Evolutionary conservation across 192 early-diverging fungal genomes (phyloP).

Genomic region (Rhizoclosmatium globosum): DNA sequence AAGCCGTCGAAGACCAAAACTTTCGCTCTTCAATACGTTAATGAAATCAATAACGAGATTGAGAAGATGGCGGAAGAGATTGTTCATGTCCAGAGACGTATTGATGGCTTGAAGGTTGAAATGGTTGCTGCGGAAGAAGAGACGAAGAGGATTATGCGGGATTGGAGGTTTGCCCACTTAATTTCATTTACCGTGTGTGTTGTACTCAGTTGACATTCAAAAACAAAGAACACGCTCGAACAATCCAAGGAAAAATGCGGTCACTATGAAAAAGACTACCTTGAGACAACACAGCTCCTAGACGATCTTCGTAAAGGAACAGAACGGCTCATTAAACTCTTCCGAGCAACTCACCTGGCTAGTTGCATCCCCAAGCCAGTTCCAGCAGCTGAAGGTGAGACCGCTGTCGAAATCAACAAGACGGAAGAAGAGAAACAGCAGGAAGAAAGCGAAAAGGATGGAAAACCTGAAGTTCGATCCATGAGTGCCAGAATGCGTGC

Average conservation of each 20-base stretch:
- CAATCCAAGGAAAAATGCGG: conserved; percentile 40
- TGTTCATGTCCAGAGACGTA: conserved; percentile 54
- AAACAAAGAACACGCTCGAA: conserved; percentile 45
- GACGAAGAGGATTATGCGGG: conserved; percentile 47
- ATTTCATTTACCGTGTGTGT: background rate
- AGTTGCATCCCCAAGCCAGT: conserved; percentile 12
- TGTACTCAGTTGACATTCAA: background rate
- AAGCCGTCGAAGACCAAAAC: conserved; percentile 68
- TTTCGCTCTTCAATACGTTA: conserved; percentile 75
- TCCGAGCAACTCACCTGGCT: conserved; percentile 40
- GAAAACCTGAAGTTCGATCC: background rate
- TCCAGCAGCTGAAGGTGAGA: background rate
- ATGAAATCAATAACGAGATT: conserved; percentile 70
- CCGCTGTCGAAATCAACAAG: background rate
- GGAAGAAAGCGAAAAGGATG: background rate
- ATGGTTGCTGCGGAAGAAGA: conserved; percentile 53
- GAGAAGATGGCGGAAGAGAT: conserved; percentile 67
- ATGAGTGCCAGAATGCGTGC: conserved; percentile 20
- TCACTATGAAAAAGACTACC: conserved; percentile 53
- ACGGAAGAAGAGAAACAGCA: conserved; percentile 5
- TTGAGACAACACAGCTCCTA: conserved; percentile 42
- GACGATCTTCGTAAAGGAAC: conserved; percentile 50
- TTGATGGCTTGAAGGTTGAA: conserved; percentile 56
- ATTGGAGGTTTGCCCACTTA: conserved; percentile 48
- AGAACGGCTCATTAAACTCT: conserved; percentile 44